phyloP scores from a whole-genome alignment of 805 yeast genomes.

The Wickerhamiella azymoides region DNA sequence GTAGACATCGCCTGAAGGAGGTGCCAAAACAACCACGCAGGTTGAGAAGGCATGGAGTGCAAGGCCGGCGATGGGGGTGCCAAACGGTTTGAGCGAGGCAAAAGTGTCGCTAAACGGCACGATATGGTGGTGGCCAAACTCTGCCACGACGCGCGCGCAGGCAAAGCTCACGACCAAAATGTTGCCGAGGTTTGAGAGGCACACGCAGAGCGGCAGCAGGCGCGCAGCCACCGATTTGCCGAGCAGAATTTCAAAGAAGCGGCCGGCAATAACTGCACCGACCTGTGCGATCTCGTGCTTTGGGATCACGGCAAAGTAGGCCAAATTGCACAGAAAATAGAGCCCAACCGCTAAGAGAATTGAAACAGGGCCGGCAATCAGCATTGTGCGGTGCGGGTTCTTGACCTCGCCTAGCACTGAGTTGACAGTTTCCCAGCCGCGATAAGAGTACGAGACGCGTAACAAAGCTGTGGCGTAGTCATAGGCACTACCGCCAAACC shows the following conservation, averaged over 20 bases:
- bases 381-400: conserved; percentile 42
- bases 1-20: conserved; percentile 52
- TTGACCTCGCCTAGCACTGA: conserved; percentile 45
- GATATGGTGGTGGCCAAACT: conserved; percentile 36
- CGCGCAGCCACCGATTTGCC: conserved; percentile 40
- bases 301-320: conserved; percentile 42
- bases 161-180: conserved; percentile 52
- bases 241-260: conserved; percentile 43
- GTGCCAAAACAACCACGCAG: conserved; percentile 37
- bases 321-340: conserved; percentile 42
- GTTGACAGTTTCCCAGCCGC: conserved; percentile 62
- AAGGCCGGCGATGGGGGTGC: conserved; percentile 32
- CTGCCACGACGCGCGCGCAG: conserved; percentile 44
- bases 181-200: conserved; percentile 49
- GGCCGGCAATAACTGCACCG: conserved; percentile 53
- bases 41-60: conserved; percentile 44
- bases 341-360: conserved; percentile 38
- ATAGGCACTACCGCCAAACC: conserved; percentile 33
- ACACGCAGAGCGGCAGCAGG: conserved; percentile 42
- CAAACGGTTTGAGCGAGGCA: conserved; percentile 28
- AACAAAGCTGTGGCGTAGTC: conserved; percentile 42
- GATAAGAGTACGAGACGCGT: conserved; percentile 48
- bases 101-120: conserved; percentile 39
- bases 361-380: conserved; percentile 49
- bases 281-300: conserved; percentile 31